A percentile compares a stretch with the other conserved stretches of the same genome.
These are phyloP conservation scores for Globisporangium iwayamae DNA, from an alignment of 352 stramenopile species.

Conservation along the genomic window DNA sequence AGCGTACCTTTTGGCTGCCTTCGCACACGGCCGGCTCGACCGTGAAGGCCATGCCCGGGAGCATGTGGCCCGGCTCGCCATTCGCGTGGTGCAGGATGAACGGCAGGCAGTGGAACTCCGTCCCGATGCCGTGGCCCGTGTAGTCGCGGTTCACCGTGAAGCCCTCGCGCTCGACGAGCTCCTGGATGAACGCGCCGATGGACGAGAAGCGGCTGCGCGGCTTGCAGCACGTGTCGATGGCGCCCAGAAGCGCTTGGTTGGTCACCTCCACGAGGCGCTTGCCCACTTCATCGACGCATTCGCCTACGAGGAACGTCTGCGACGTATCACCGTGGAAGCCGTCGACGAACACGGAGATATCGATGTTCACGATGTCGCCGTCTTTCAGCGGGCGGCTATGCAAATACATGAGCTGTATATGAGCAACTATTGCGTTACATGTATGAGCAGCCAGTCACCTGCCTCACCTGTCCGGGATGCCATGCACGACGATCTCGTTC, in stretches of 20 bases:
- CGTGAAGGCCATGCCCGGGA: slow-evolving; percentile 97
- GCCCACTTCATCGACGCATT: slow-evolving; percentile 80
- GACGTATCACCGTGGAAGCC: slow-evolving; percentile 98
- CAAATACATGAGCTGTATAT: background rate
- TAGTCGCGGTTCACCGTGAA: slow-evolving; percentile 91
- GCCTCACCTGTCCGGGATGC: slow-evolving; percentile 90
- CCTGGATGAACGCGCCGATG: slow-evolving; percentile 93
- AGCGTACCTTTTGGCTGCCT: slow-evolving; percentile 71
- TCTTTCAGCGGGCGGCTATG: slow-evolving; percentile 69
- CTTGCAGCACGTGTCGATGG: slow-evolving; percentile 89
- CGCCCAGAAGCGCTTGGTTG: slow-evolving; percentile 74
- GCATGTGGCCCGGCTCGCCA: slow-evolving; percentile 69
- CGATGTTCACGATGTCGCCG: slow-evolving; percentile 96
- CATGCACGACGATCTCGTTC: slow-evolving; percentile 98
- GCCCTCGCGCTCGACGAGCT: slow-evolving; percentile 71
- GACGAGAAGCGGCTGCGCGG: slow-evolving; percentile 91
- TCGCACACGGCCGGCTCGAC: slow-evolving; percentile 98
- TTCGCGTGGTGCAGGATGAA: slow-evolving; percentile 94
- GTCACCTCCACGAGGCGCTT: slow-evolving; percentile 88
- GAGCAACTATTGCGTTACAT: background rate
- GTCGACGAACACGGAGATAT: slow-evolving; percentile 93
- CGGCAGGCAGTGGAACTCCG: slow-evolving; percentile 94
- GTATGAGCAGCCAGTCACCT: background rate
- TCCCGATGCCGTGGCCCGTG: slow-evolving; percentile 95
- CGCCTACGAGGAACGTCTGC: slow-evolving; percentile 93